Evolutionary conservation across 495 filamentous ascomycete species (phyloP).

Genomic region (Xylaria acuta): DNA sequence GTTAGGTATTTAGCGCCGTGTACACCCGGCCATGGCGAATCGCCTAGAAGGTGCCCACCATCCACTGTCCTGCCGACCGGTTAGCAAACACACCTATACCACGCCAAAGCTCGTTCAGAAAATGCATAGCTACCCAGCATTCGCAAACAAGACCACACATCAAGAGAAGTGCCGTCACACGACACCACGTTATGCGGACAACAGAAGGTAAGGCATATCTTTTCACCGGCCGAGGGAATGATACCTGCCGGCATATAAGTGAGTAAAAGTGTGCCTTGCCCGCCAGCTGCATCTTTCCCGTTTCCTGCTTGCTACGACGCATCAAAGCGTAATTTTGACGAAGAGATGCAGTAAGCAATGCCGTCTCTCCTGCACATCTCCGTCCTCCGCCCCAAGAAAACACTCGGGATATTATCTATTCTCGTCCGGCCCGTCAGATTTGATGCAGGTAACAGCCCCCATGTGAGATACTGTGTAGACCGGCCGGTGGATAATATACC

Average conservation of each 20-base stretch:
- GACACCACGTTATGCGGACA: not conserved
- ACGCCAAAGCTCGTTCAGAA: not conserved
- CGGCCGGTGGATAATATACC: not conserved
- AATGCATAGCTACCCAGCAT: not conserved
- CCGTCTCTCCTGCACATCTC: not conserved
- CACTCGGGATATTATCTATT: not conserved
- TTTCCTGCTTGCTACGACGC: not conserved
- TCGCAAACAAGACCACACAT: not conserved
- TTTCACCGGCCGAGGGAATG: not conserved
- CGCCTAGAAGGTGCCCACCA: not conserved
- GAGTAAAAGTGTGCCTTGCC: not conserved
- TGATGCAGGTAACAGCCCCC: not conserved
- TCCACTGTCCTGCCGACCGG: not conserved
- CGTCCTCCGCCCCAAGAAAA: conserved; percentile 1
- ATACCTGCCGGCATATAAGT: not conserved
- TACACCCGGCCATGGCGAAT: not conserved
- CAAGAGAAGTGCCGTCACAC: not conserved
- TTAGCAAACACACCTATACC: not conserved
- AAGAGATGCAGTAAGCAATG: not conserved
- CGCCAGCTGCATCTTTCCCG: not conserved
- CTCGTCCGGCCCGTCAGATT: not conserved
- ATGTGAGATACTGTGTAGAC: not conserved
- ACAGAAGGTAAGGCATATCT: conserved; percentile 1
- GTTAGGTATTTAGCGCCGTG: not conserved
- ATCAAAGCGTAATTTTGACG: not conserved